Conservation (phyloP, 2,329 filamentous ascomycete species). For the Cordyceps cateniannulata region DNA sequence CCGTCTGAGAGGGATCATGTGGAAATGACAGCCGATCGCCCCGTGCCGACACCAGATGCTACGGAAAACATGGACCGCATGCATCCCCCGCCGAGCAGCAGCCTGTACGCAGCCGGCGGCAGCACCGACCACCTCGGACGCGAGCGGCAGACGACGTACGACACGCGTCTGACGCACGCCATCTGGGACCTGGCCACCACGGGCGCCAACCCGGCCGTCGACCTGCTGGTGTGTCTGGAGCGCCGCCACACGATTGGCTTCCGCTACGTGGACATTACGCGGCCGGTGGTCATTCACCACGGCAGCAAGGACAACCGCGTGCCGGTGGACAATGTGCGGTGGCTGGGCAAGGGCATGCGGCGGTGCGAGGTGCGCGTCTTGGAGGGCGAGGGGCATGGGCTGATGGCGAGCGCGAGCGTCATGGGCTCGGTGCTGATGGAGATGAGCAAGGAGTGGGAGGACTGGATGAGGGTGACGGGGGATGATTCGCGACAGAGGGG, state of each 20-base stretch:
- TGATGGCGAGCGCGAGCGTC: constrained; percentile 90
- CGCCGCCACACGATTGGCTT: constrained; percentile 89
- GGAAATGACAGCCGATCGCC: constrained; percentile 16
- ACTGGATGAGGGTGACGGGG: constrained; percentile 63
- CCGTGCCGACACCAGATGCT: constrained; percentile 22
- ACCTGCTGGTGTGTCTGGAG: constrained; percentile 87
- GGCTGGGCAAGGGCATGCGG: constrained; percentile 91
- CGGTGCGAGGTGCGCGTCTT: constrained; percentile 86
- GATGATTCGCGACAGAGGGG: constrained; percentile 22
- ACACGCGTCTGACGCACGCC: constrained; percentile 78
- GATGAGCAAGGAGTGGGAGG: constrained; percentile 89
- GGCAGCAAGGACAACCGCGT: constrained; percentile 86
- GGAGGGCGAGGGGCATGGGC: constrained; percentile 84
- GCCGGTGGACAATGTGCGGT: constrained; percentile 88
- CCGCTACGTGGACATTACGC: constrained; percentile 91
- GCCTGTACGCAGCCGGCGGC: constrained; percentile 38
- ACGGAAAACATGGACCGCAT: constrained; percentile 46
- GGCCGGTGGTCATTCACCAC: constrained; percentile 88
- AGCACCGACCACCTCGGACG: too few species aligned
- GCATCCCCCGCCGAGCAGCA: constrained; percentile 23
- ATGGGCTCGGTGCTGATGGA: constrained; percentile 95
- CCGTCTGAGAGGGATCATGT: constrained; percentile 47
- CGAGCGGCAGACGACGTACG: constrained; percentile 70
- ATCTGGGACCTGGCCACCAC: constrained; percentile 93
- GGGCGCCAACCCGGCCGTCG: constrained; percentile 88